Evolutionary conservation across 805 yeast species (phyloP), one percentile per base, ranked within the genome.

Genomic region (Monosporozyma solicola): DNA sequence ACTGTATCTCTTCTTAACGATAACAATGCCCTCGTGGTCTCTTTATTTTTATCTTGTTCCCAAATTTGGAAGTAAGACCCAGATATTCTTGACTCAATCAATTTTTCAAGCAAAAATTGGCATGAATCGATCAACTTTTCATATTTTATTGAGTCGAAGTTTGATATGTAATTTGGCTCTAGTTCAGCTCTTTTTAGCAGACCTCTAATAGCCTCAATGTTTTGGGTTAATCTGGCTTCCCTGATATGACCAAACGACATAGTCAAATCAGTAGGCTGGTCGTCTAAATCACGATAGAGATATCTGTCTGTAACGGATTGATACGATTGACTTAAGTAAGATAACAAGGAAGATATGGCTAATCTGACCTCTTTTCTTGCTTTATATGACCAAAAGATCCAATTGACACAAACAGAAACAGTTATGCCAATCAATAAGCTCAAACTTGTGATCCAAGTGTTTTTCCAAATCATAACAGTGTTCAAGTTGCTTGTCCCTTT

Each of bases 31-130:
- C 70, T 64, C 0, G 77, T 73, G 1, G 67, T 67, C 16, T 65
- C 66, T n/a, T 64, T 62, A 52, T 72, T 67, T 16, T 60, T 55
- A 55, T 76, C 80, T 41, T 67, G 66, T 31, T 73, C 74, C 74
- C 74, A 76, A 29, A 75, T 71, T 53, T 72, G 74, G 61, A 77
- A 77, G 55, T 71, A 74, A 2, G 73, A 61, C 20, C 78, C 76
- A n/a, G 77, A 72, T 52, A 76, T 73, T 58, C 81, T 67, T 1
- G 81, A 78, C 54, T 75, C 78, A n/a, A 75, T 69, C 41, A 73
- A 67, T 53, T 71, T 72, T 46, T 75, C 78, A 37, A 75, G 57
- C 2, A 77, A 59, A 11, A 55, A 54, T 51, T 73, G 74, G 55
- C 79, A 74, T 0, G 72, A 63, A 3, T 66, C 57, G 10, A 78